Base-by-base conservation (phyloP, 2,329 filamentous ascomycete species). In the Ophiocordyceps camponoti-rufipedis region DNA sequence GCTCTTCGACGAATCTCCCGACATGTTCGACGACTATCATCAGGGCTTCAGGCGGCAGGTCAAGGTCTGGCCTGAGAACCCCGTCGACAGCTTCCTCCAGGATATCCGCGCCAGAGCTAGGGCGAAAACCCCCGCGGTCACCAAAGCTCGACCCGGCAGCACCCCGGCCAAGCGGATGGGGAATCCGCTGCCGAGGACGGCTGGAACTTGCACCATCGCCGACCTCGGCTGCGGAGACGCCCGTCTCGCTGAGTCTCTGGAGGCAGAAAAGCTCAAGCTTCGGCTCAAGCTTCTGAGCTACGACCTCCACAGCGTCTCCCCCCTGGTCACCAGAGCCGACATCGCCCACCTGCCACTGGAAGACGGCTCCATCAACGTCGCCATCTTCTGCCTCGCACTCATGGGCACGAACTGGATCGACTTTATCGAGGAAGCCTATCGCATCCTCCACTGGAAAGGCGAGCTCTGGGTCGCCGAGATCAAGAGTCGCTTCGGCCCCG, bases 391-490 rank as follows among this genome's bases (percentile, higher is more conserved):
- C 62, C 74, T 98, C 31, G 91, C 89, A 44, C 75, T 98, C 48
- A 98, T 98, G 91, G 91, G 91, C 57, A 98, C 91, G 46, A 98
- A 98, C 66, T 98, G 91, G 89, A 75, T 94, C 45, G 80, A 86
- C 54, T 96, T 98, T 60, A 75, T 98, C 55, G 91, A 96, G 64
- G 91, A 98, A 66, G 89, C 89, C 13, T 94, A 86, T 68, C 80
- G 91, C 45, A 72, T 96, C 44, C 73, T 98, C 49, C 82, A 86
- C 57, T 88, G 87, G 75, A 89, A 91, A 58, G 91, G 91, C 53
- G 91, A 98, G 68, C 78, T 94, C 45, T 98, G 91, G 91, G 76
- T 98, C 44, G 85, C 86, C 43, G 91, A 98, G 66, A 95, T 98
- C 64, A 96, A 96, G 68, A 85, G 78, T 51, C 82, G 91, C 31